Evolutionary conservation across 2,329 filamentous ascomycete genomes (phyloP), one percentile per base, ranked within the genome.

Genomic region (Diplodia intermedia): DNA sequence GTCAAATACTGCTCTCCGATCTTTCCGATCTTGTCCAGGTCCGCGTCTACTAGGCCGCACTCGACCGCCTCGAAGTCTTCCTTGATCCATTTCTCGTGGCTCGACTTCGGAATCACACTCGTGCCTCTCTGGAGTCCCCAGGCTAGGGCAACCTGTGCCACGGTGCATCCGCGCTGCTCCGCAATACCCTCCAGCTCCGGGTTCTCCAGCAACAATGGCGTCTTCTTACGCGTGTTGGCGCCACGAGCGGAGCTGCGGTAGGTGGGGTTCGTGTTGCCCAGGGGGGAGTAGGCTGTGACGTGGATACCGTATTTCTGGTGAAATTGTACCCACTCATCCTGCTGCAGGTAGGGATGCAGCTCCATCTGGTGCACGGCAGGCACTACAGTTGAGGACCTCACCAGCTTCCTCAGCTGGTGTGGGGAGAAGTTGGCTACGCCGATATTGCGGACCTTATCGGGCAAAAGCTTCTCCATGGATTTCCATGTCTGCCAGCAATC

Each of bases 351-450:
- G 0, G 91, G 91, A 79, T 95, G 90, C 74, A 87, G 89, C 81
- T 94, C 91, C 75, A 94, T 91, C 83, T 95, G 91, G 81, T 94
- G 94, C 70, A 91, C 86, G 7, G 86, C 88, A 0, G 92, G 92
- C 3, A 82, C 76, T 69, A 90, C 77, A 72, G 84, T 86, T 62
- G 89, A 88, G 5, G 88, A 87, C 75, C 84, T 83, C 70, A 83
- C 72, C 67, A 87, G 79, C 67, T 79, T 74, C 70, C 85, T 77
- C 15, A 87, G 76, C 47, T 84, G 81, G 14, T 75, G 73, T n/a
- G 84, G 83, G 65, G 81, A 81, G 79, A 91, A 94, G 81, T 94
- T 95, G 74, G 89, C 92, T 15, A 95, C 89, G 63, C 92, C 92
- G 72, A 95, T 93, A 67, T 89, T 88, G 71, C 83, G 85, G 60